phyloP scores from a whole-genome alignment of 2,329 filamentous ascomycete species.

The Paraphoma chrysanthemicola region DNA sequence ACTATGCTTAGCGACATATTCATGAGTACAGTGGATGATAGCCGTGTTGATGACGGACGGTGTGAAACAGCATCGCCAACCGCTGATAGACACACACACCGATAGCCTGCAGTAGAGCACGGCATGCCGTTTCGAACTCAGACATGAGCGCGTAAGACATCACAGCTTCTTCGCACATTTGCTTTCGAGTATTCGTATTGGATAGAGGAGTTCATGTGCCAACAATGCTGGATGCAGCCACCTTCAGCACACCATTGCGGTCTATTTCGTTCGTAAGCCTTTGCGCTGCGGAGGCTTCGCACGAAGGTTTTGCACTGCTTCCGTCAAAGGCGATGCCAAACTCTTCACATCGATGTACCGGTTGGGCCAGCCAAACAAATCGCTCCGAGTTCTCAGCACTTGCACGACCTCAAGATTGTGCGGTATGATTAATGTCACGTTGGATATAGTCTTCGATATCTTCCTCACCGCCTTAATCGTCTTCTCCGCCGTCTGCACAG shows the following conservation, averaged over 20 bases:
- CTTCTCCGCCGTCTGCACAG: neutral
- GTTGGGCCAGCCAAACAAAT: neutral
- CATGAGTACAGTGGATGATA: neutral
- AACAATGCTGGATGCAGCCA: neutral
- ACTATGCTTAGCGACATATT: neutral
- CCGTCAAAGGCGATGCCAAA: neutral
- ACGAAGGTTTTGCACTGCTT: neutral
- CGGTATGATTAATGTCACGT: neutral
- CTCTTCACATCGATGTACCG: neutral
- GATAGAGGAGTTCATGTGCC: neutral
- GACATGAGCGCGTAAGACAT: neutral
- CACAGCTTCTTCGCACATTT: too few species aligned
- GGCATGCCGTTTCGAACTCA: neutral
- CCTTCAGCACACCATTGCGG: too few species aligned
- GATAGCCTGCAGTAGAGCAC: too few species aligned
- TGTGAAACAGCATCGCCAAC: too few species aligned
- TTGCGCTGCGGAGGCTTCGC: neutral
- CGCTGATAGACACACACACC: too few species aligned
- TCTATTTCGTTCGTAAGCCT: neutral
- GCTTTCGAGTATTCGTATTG: too few species aligned
- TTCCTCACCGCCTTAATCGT: neutral
- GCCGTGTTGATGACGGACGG: too few species aligned
- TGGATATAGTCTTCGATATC: neutral
- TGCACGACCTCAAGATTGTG: neutral
- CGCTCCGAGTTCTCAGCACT: neutral